Evolutionary conservation across 768 basidiomycete genomes (phyloP).

Genomic region (Lactarius tabidus): DNA sequence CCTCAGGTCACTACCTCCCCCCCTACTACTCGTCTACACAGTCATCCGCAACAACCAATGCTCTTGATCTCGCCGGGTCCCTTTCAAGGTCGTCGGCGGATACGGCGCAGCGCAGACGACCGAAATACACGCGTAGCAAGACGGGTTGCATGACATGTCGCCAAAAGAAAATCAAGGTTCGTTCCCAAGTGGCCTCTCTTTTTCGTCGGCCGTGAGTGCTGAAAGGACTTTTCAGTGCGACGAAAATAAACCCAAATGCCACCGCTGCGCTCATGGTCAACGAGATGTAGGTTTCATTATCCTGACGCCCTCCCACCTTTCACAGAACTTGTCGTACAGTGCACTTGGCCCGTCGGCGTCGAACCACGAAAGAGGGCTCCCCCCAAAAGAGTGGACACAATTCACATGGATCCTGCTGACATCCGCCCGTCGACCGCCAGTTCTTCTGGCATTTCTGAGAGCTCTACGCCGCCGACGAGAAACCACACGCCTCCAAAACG

Average conservation of each 20-base stretch:
- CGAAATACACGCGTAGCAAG: constrained; percentile 92
- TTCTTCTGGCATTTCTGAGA: constrained; percentile 67
- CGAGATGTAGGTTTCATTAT: constrained; percentile 55
- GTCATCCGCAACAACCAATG: constrained; percentile 40
- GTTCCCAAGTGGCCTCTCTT: constrained; percentile 24
- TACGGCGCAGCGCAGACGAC: constrained; percentile 65
- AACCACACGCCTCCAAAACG: constrained; percentile 62
- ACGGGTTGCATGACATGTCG: constrained; percentile 93
- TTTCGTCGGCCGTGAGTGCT: background rate
- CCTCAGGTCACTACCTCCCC: constrained; percentile 30
- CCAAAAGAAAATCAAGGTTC: constrained; percentile 90
- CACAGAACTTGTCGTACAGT: constrained; percentile 39
- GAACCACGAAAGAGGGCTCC: constrained; percentile 64
- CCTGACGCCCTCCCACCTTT: background rate
- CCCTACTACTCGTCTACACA: constrained; percentile 34
- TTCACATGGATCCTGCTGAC: constrained; percentile 40
- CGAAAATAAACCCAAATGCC: constrained; percentile 83
- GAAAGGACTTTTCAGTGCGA: constrained; percentile 58
- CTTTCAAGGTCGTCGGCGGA: constrained; percentile 46
- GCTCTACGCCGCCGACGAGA: constrained; percentile 67
- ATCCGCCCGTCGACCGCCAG: constrained; percentile 72
- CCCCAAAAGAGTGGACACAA: constrained; percentile 39
- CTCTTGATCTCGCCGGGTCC: constrained; percentile 36
- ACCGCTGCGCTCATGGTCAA: constrained; percentile 81
- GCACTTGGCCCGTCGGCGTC: constrained; percentile 82